Percentiles rank a stretch among this genome's conserved stretches.
phyloP scores from a whole-genome alignment of 202 grass and related monocot species.

The Cymbopogon flexuosus region DNA sequence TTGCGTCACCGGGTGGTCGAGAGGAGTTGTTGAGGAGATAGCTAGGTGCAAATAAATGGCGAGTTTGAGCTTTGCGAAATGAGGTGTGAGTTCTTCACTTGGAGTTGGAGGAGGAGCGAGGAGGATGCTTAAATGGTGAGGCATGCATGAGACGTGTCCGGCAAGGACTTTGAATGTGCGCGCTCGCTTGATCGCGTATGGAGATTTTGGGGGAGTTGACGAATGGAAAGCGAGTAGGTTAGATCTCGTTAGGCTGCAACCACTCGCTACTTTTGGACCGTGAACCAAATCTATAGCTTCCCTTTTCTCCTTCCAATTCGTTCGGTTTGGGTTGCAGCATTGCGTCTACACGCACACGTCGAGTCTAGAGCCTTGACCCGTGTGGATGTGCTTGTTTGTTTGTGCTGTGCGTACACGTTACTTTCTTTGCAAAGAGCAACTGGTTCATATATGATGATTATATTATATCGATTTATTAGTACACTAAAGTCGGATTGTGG shows the following conservation, averaged over 20 bases:
- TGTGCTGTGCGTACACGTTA: background rate
- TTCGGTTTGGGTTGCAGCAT: background rate
- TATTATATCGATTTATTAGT: background rate
- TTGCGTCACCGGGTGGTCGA: too few species aligned
- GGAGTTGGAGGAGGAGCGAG: background rate
- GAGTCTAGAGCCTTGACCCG: background rate
- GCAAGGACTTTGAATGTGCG: constrained; percentile 40
- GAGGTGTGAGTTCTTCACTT: background rate
- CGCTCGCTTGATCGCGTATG: background rate
- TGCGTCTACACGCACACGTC: background rate
- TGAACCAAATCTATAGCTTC: constrained; percentile 35
- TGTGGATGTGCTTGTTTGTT: background rate
- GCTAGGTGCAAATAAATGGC: background rate
- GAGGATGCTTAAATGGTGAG: constrained; percentile 35
- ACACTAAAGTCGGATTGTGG: background rate
- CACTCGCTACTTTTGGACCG: constrained; percentile 18
- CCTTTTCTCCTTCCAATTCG: background rate
- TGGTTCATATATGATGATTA: background rate
- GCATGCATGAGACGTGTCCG: constrained; percentile 26
- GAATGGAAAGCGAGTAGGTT: constrained; percentile 24
- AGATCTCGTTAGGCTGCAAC: constrained; percentile 51
- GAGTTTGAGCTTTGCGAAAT: background rate
- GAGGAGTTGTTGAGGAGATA: too few species aligned
- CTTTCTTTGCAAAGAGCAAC: background rate
- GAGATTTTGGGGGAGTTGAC: constrained; percentile 17